Conservation (phyloP, 495 filamentous ascomycete species). For the Xylaria flabelliformis region DNA sequence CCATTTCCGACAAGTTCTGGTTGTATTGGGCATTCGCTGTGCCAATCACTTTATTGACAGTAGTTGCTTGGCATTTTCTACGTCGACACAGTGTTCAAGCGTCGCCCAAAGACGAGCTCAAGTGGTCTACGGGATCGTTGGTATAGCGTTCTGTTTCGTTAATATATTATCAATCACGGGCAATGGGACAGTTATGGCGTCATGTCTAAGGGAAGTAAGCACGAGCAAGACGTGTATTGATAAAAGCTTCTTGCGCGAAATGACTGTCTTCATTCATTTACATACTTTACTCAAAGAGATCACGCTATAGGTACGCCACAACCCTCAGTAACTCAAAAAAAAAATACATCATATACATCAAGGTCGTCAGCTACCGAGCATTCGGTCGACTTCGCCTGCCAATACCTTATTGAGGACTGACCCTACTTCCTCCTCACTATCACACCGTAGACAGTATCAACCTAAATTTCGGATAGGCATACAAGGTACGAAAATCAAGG, state of each 20-base stretch:
- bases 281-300: background rate
- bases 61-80: conserved; percentile 28
- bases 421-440: background rate
- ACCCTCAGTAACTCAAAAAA: no score
- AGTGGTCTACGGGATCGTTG: background rate
- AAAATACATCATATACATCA: background rate
- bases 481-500: background rate
- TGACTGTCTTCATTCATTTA: background rate
- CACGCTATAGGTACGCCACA: background rate
- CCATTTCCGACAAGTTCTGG: conserved; percentile 43
- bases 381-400: no score
- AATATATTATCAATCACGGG: background rate
- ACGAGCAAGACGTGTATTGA: background rate
- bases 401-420: background rate
- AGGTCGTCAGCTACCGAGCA: background rate
- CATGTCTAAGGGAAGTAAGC: background rate
- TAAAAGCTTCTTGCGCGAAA: background rate
- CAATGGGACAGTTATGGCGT: no score
- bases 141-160: background rate
- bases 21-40: conserved; percentile 44
- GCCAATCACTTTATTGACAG: conserved; percentile 30
- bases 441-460: background rate
- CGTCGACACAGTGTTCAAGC: background rate
- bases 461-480: background rate
- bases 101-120: background rate